Percentiles rank a stretch among this genome's conserved stretches.
Evolutionary conservation across 2,329 filamentous ascomycete species (phyloP).

Genomic region (Penicillium sp.): DNA sequence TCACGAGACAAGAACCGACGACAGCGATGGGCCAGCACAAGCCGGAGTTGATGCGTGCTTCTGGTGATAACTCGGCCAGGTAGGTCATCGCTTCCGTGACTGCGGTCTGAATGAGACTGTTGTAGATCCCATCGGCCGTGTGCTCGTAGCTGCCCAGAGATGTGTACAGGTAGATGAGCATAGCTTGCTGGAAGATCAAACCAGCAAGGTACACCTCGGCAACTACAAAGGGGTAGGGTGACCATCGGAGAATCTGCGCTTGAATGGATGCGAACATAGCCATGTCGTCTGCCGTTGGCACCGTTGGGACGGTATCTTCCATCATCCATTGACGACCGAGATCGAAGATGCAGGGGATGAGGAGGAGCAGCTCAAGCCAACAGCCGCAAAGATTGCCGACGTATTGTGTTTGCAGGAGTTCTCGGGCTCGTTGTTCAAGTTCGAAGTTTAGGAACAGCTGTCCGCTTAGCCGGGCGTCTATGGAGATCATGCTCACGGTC

Average conservation of each 20-base stretch:
- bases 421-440: slow-evolving; percentile 44
- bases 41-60: slow-evolving; percentile 38
- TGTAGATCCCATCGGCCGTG: slow-evolving; percentile 31
- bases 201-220: slow-evolving; percentile 48
- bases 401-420: slow-evolving; percentile 31
- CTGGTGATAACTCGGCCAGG: slow-evolving; percentile 28
- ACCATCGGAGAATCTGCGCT: slow-evolving; percentile 47
- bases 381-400: slow-evolving; percentile 37
- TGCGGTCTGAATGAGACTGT: slow-evolving; percentile 28
- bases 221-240: slow-evolving; percentile 40
- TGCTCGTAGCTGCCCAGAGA: slow-evolving; percentile 30
- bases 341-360: slow-evolving; percentile 39
- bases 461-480: slow-evolving; percentile 36
- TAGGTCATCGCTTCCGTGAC: slow-evolving; percentile 34
- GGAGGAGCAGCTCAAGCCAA: slow-evolving; percentile 34
- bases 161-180: slow-evolving; percentile 49
- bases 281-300: slow-evolving; percentile 47
- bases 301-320: slow-evolving; percentile 25
- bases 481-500: slow-evolving; percentile 54
- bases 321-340: slow-evolving; percentile 40
- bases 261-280: slow-evolving; percentile 51
- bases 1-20: slow-evolving; percentile 32
- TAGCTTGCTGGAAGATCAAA: slow-evolving; percentile 51
- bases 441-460: slow-evolving; percentile 46
- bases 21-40: slow-evolving; percentile 40